phyloP scores from a whole-genome alignment of 1,284 basidiomycete genomes.

The Cystobasidium slooffiae region DNA sequence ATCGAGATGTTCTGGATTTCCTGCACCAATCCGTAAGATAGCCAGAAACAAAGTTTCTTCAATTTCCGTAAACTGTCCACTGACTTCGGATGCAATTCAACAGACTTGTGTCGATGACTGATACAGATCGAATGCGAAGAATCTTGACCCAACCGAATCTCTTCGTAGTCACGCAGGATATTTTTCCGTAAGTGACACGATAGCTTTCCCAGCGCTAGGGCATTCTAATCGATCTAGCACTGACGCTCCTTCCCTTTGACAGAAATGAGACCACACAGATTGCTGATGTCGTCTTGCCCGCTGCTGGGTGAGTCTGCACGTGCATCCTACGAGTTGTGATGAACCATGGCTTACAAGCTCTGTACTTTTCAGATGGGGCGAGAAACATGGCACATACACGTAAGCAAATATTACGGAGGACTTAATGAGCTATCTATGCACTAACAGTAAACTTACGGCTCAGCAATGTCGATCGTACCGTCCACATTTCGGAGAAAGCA shows the following conservation, averaged over 20 bases:
- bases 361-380: conserved; percentile 22
- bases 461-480: conserved; percentile 33
- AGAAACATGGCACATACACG: conserved; percentile 21
- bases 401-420: conserved; percentile 1
- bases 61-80: too few relatives aligned
- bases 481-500: conserved; percentile 31
- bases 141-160: conserved; percentile 20
- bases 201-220: not conserved
- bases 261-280: conserved; percentile 29
- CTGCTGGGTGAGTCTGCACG: conserved; percentile 11
- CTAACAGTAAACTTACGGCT: not conserved
- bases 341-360: not conserved
- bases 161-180: conserved; percentile 30
- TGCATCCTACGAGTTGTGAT: not conserved
- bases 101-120: conserved; percentile 19
- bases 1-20: conserved; percentile 41
- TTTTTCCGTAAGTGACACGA: conserved; percentile 20
- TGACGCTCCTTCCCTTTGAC: not conserved
- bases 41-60: not conserved
- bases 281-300: conserved; percentile 35
- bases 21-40: conserved; percentile 17
- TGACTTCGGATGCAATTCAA: not conserved
- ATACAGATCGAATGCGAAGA: conserved; percentile 20
- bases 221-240: not conserved
- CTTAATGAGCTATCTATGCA: not conserved